These are phyloP conservation scores for Prinsepia uniflora DNA, from an alignment of 306 rosid genomes.

Conservation along the genomic window DNA sequence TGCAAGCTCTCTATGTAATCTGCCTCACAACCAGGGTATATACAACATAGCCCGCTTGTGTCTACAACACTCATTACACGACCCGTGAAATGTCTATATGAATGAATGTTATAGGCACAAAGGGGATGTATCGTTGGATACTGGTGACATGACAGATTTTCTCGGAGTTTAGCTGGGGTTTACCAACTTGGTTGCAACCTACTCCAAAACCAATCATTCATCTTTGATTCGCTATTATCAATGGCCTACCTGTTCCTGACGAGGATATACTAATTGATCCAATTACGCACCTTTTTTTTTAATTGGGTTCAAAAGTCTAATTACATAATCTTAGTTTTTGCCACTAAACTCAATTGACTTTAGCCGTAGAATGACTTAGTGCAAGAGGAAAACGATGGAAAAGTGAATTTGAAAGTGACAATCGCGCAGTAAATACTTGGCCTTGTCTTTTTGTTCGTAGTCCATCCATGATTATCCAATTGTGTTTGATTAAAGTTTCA, in stretches of 20 bases:
- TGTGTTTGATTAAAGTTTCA: not conserved
- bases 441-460: not conserved
- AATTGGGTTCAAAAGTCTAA: not conserved
- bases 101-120: no score
- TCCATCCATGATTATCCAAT: not conserved
- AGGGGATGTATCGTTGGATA: no score
- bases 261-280: not conserved
- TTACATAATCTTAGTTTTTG: not conserved
- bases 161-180: not conserved
- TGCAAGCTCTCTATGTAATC: not conserved
- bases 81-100: no score
- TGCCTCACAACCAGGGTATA: no score
- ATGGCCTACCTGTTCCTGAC: slow-evolving; percentile 5
- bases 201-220: not conserved
- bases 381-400: not conserved
- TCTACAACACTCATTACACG: no score
- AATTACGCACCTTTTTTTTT: not conserved
- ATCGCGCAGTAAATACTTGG: no score
- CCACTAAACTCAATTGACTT: not conserved
- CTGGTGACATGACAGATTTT: not conserved
- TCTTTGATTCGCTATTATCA: not conserved
- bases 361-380: not conserved
- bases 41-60: no score
- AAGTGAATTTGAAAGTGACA: not conserved
- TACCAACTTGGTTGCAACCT: not conserved